Conservation (phyloP, 306 rosid genomes). For the Styphnolobium japonicum region DNA sequence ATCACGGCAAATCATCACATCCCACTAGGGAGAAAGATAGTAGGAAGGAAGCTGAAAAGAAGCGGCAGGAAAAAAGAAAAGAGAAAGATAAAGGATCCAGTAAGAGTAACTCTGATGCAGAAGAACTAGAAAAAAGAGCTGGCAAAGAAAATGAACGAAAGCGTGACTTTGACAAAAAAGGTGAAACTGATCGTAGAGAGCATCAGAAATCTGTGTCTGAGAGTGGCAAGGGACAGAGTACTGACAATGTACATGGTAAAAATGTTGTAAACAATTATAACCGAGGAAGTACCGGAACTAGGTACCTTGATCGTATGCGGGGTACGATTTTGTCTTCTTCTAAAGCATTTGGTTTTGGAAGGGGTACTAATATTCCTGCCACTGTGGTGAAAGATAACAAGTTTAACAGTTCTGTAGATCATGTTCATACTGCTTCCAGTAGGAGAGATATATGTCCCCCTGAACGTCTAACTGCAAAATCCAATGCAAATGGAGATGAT, state of each 20-base stretch:
- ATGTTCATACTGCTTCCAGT: slow-evolving; percentile 49
- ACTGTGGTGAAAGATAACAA: slow-evolving; percentile 61
- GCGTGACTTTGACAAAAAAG: slow-evolving; percentile 66
- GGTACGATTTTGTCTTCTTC: slow-evolving; percentile 91
- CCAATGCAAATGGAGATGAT: slow-evolving; percentile 64
- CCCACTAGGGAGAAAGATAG: slow-evolving; percentile 54
- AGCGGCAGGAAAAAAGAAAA: slow-evolving; percentile 80
- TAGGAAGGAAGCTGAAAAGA: slow-evolving; percentile 85
- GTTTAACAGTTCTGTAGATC: slow-evolving; percentile 63
- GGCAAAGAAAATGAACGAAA: slow-evolving; percentile 80
- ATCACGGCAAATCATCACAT: slow-evolving; percentile 50
- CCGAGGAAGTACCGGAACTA: slow-evolving; percentile 71
- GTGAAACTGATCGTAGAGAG: slow-evolving; percentile 66
- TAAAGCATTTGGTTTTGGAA: slow-evolving; percentile 90
- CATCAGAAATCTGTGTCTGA: slow-evolving; percentile 60
- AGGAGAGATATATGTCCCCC: slow-evolving; percentile 59
- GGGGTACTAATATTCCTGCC: slow-evolving; percentile 53
- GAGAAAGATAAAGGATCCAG: slow-evolving; percentile 89
- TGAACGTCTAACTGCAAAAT: slow-evolving; percentile 61
- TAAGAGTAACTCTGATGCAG: slow-evolving; percentile 95
- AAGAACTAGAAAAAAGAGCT: slow-evolving; percentile 81
- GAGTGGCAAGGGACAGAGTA: slow-evolving; percentile 51
- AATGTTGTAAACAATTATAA: slow-evolving; percentile 48
- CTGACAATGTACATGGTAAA: slow-evolving; percentile 57
- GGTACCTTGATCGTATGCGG: slow-evolving; percentile 90